A percentile compares a stretch with the other conserved stretches of the same genome.
These are phyloP conservation scores for Mycena sanguinolenta DNA, from an alignment of 768 basidiomycete genomes.

Conservation along the genomic window DNA sequence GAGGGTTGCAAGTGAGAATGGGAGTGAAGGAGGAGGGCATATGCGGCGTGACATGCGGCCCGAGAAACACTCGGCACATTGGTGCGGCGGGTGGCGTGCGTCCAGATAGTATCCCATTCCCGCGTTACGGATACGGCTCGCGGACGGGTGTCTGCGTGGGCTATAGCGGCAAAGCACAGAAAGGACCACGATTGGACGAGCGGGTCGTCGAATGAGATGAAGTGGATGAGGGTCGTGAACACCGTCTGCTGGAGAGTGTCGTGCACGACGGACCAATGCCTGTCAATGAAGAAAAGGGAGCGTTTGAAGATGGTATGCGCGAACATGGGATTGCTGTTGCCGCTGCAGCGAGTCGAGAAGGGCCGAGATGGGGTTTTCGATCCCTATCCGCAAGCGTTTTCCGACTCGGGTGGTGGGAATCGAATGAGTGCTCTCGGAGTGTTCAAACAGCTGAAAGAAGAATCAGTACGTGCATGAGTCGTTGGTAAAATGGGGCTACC, in stretches of 20 bases:
- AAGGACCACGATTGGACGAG: conserved; percentile 88
- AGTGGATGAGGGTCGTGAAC: conserved; percentile 66
- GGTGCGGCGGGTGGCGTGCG: conserved; percentile 81
- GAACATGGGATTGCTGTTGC: conserved; percentile 47
- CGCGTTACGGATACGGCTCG: conserved; percentile 37
- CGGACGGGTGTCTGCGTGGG: conserved; percentile 57
- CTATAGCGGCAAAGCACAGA: conserved; percentile 82
- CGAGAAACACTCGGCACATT: conserved; percentile 79
- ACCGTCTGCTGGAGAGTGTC: conserved; percentile 68
- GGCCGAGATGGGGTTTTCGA: conserved; percentile 70
- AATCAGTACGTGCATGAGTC: conserved; percentile 15
- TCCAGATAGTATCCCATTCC: conserved; percentile 91
- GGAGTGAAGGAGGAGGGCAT: conserved; percentile 62
- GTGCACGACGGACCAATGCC: conserved; percentile 79
- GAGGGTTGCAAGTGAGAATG: conserved; percentile 41
- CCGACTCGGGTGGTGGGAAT: conserved; percentile 46
- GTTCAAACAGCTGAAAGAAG: conserved; percentile 66
- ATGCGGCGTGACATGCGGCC: conserved; percentile 81
- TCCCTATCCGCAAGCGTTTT: conserved; percentile 67
- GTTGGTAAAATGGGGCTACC: conserved; percentile 51
- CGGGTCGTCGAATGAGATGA: conserved; percentile 75
- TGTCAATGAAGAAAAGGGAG: conserved; percentile 88
- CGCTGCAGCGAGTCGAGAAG: conserved; percentile 66
- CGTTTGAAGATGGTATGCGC: conserved; percentile 74
- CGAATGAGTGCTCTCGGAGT: conserved; percentile 69